phyloP scores from a whole-genome alignment of 441 rosid species.

The Breynia disticha region DNA sequence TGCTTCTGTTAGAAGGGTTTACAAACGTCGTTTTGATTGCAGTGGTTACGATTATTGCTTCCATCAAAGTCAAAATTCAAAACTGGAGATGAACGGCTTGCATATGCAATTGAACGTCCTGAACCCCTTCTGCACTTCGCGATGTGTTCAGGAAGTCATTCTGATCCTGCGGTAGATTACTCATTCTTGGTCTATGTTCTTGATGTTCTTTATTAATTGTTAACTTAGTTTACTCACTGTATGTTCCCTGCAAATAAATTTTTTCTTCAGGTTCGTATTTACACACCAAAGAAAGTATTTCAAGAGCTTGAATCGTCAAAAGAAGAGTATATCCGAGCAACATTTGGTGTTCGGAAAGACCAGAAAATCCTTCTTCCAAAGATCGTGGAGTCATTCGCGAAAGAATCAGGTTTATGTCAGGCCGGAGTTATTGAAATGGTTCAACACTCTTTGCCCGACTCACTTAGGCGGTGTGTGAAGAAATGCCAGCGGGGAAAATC shows the following conservation, averaged over 20 bases:
- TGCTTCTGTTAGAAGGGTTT: slow-evolving; percentile 9
- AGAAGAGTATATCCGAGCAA: slow-evolving; percentile 72
- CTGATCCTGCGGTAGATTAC: slow-evolving; percentile 76
- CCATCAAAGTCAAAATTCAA: slow-evolving; percentile 61
- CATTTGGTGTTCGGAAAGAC: slow-evolving; percentile 55
- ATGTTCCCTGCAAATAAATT: background rate
- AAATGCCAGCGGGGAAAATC: slow-evolving; percentile 49
- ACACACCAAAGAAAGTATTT: slow-evolving; percentile 53
- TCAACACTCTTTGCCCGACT: slow-evolving; percentile 55
- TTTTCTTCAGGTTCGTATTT: slow-evolving; percentile 59
- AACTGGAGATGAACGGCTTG: slow-evolving; percentile 57
- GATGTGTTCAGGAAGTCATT: slow-evolving; percentile 81
- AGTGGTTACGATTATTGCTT: slow-evolving; percentile 82
- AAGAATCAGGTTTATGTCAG: slow-evolving; percentile 56
- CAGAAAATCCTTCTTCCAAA: slow-evolving; percentile 69
- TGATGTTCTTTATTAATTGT: background rate
- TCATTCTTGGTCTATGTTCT: background rate
- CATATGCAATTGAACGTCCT: slow-evolving; percentile 49
- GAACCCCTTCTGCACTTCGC: slow-evolving; percentile 80
- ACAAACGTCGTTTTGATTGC: slow-evolving; percentile 19
- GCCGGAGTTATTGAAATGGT: slow-evolving; percentile 59
- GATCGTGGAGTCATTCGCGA: slow-evolving; percentile 63
- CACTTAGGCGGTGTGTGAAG: slow-evolving; percentile 39
- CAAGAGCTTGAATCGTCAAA: slow-evolving; percentile 86
- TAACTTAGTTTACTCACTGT: background rate